phyloP scores from a whole-genome alignment of 2,329 filamentous ascomycete species.

The Trichoderma atroviride region DNA sequence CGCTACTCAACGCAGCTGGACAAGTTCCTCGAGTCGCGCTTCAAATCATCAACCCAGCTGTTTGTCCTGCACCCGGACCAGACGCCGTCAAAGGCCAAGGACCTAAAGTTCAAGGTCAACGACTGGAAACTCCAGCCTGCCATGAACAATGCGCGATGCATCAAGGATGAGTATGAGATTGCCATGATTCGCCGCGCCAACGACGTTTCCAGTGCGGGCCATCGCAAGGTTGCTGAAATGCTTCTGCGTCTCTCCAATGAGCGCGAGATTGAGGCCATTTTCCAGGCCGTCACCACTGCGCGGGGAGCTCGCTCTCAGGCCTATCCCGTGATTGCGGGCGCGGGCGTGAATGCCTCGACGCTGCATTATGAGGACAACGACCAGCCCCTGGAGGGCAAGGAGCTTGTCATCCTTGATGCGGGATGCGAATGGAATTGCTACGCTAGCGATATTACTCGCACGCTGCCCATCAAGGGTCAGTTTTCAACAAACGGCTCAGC shows the following conservation, averaged over 20 bases:
- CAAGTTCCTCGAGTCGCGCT: conserved; percentile 45
- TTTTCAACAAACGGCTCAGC: conserved; percentile 70
- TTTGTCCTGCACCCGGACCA: conserved; percentile 55
- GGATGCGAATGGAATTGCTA: conserved; percentile 85
- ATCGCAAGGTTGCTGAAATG: conserved; percentile 69
- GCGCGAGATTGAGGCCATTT: conserved; percentile 79
- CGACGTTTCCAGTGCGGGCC: conserved; percentile 74
- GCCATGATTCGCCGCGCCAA: conserved; percentile 80
- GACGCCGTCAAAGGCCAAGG: conserved; percentile 30
- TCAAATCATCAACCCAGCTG: conserved; percentile 44
- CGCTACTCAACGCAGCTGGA: conserved; percentile 60
- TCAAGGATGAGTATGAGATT: conserved; percentile 87
- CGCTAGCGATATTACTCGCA: conserved; percentile 86
- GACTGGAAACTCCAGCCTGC: conserved; percentile 61
- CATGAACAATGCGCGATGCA: conserved; percentile 77
- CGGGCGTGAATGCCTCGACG: conserved; percentile 79
- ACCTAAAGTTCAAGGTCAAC: conserved; percentile 45
- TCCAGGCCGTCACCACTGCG: conserved; percentile 71
- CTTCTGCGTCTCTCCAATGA: conserved; percentile 71
- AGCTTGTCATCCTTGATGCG: conserved; percentile 83
- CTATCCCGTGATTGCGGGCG: conserved; percentile 86
- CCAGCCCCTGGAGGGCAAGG: conserved; percentile 66
- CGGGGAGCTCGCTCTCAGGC: conserved; percentile 76
- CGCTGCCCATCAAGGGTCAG: conserved; percentile 72
- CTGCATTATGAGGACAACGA: conserved; percentile 87